A percentile compares a stretch with the other conserved stretches of the same genome.
Evolutionary conservation across 2,329 filamentous ascomycete species (phyloP).

Genomic region (Cytospora piceicola): DNA sequence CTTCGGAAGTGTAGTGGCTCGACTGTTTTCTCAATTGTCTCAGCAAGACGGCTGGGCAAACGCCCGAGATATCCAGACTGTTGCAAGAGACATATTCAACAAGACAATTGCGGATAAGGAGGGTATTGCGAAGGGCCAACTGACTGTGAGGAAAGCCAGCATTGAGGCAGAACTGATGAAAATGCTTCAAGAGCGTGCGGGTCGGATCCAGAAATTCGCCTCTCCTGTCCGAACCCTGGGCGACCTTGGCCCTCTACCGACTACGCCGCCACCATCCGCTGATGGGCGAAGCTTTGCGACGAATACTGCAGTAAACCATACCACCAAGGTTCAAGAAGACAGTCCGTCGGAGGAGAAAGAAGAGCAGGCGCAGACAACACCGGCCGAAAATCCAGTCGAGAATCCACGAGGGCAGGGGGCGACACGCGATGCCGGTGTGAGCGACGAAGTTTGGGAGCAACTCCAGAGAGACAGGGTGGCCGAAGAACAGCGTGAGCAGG

Average conservation of each 20-base stretch:
- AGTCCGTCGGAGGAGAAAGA: slow-evolving; percentile 7
- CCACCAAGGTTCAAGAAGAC: neutral
- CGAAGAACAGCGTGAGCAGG: slow-evolving; percentile 43
- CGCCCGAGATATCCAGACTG: slow-evolving; percentile 62
- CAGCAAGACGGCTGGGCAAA: slow-evolving; percentile 61
- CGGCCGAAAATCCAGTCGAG: neutral
- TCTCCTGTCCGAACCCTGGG: neutral
- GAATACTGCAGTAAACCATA: neutral
- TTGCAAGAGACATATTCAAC: slow-evolving; percentile 56
- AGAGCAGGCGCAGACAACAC: neutral
- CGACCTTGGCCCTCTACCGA: neutral
- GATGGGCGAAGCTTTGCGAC: neutral
- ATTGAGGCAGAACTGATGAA: slow-evolving; percentile 29
- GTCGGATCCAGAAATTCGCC: slow-evolving; percentile 22
- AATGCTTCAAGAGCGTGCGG: slow-evolving; percentile 34
- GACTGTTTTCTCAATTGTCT: slow-evolving; percentile 47
- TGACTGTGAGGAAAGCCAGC: slow-evolving; percentile 27
- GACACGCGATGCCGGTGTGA: slow-evolving; percentile 59
- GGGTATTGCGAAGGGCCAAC: slow-evolving; percentile 22
- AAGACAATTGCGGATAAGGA: slow-evolving; percentile 41
- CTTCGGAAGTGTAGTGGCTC: slow-evolving; percentile 36
- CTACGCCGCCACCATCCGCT: neutral
- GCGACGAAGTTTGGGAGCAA: slow-evolving; percentile 64
- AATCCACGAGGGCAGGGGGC: slow-evolving; percentile 5
- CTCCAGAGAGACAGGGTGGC: slow-evolving; percentile 55